phyloP scores from a whole-genome alignment of 2,329 filamentous ascomycete species.

The Ophiocordyceps robertsii region DNA sequence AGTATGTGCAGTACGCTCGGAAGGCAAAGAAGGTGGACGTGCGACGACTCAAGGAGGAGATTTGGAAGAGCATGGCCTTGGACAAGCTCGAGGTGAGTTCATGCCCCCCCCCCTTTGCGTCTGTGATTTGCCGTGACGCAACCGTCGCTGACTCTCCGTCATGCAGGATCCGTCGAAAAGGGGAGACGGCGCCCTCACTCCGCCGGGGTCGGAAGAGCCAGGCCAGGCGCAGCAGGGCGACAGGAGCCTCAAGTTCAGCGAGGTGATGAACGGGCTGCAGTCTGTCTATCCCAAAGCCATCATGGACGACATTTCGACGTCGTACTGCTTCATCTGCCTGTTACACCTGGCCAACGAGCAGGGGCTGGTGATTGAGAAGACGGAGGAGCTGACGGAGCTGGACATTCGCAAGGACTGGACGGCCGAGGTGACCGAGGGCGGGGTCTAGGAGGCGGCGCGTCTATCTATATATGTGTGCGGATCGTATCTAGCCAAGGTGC shows the following conservation, averaged over 20 bases:
- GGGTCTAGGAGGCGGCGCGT: slow-evolving; percentile 9
- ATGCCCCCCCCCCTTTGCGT: background rate
- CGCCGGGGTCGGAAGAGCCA: slow-evolving; percentile 17
- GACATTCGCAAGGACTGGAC: slow-evolving; percentile 49
- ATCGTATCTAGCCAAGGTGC: background rate
- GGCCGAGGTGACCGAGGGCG: slow-evolving; percentile 38
- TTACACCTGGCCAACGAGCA: slow-evolving; percentile 89
- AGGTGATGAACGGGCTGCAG: slow-evolving; percentile 82
- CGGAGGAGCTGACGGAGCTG: slow-evolving; percentile 42
- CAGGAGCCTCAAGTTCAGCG: slow-evolving; percentile 65
- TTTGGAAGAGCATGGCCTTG: slow-evolving; percentile 54
- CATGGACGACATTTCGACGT: slow-evolving; percentile 92
- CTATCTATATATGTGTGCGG: no score
- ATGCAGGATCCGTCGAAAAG: background rate
- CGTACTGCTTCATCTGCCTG: slow-evolving; percentile 82
- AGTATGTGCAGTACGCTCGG: slow-evolving; percentile 58
- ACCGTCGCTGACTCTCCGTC: background rate
- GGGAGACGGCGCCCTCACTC: slow-evolving; percentile 8
- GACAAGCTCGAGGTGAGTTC: slow-evolving; percentile 36
- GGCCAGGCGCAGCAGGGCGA: slow-evolving; percentile 24
- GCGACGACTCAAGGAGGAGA: slow-evolving; percentile 52
- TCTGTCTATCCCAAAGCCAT: slow-evolving; percentile 71
- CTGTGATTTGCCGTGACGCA: background rate
- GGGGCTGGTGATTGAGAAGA: slow-evolving; percentile 62
- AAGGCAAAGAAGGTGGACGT: slow-evolving; percentile 62